These are phyloP conservation scores for Periconia sp. DNA, from an alignment of 2,329 filamentous ascomycete genomes.

Conservation along the genomic window DNA sequence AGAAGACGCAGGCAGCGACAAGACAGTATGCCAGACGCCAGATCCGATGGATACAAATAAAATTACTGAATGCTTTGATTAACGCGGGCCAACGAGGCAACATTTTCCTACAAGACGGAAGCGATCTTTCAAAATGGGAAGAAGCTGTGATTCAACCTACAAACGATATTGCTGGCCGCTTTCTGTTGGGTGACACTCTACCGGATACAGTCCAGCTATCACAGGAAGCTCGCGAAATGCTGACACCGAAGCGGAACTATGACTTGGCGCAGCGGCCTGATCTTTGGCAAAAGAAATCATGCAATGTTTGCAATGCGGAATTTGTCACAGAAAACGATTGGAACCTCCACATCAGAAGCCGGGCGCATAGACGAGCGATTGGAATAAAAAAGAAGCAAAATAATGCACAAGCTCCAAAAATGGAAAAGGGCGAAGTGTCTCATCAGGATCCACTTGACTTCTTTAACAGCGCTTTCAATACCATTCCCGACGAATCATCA, in stretches of 20 bases:
- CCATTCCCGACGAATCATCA: conserved; percentile 10
- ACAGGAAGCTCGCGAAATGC: conserved; percentile 60
- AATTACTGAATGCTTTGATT: conserved; percentile 73
- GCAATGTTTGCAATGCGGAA: conserved; percentile 71
- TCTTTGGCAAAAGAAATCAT: conserved; percentile 63
- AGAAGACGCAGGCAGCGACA: conserved; percentile 81
- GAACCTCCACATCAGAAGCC: conserved; percentile 62
- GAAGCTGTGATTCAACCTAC: conserved; percentile 71
- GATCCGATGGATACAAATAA: conserved; percentile 83
- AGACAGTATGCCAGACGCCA: conserved; percentile 88
- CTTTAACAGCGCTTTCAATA: conserved; percentile 25
- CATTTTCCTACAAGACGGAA: conserved; percentile 83
- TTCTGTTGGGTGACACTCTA: conserved; percentile 63
- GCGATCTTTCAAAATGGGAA: conserved; percentile 67
- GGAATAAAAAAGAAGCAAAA: conserved; percentile 34
- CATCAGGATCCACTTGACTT: conserved; percentile 28
- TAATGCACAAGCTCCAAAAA: conserved; percentile 8
- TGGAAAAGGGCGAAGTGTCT: conserved; percentile 3
- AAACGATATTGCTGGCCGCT: conserved; percentile 64
- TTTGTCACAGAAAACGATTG: conserved; percentile 64
- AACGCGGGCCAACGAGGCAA: conserved; percentile 60
- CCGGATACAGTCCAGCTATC: conserved; percentile 63
- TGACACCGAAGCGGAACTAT: conserved; percentile 62
- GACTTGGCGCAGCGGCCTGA: conserved; percentile 51
- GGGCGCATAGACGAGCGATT: conserved; percentile 56